phyloP scores from a whole-genome alignment of 2,329 filamentous ascomycete species.

The Trichoderma brevicompactum region DNA sequence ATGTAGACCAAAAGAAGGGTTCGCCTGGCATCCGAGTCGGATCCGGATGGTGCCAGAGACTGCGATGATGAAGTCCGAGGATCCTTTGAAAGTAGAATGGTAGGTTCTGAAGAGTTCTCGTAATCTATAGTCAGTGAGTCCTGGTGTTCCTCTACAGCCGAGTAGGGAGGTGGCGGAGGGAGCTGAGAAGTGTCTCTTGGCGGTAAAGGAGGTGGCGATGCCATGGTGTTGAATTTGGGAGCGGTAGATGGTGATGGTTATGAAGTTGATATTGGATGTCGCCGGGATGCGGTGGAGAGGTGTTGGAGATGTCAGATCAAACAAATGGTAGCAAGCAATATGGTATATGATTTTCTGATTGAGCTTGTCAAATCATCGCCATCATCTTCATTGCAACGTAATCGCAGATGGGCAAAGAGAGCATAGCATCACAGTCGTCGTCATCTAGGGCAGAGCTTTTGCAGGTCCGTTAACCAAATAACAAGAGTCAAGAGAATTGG shows the following conservation, averaged over 20 bases:
- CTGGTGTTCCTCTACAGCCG: conserved; percentile 1
- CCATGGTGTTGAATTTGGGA: conserved; percentile 3
- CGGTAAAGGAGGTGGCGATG: conserved; percentile 20
- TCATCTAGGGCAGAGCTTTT: background rate
- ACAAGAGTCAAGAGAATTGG: background rate
- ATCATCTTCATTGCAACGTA: background rate
- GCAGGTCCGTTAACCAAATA: background rate
- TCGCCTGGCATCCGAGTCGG: conserved; percentile 45
- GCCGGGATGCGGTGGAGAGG: background rate
- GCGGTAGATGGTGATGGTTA: background rate
- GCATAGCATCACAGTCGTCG: background rate
- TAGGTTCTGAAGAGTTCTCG: background rate
- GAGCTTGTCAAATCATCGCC: background rate
- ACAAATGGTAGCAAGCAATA: background rate
- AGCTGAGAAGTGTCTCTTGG: background rate
- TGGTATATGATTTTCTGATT: background rate
- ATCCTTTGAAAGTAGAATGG: conserved; percentile 38
- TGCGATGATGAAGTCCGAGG: conserved; percentile 56
- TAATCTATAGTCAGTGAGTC: background rate
- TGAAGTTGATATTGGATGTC: background rate
- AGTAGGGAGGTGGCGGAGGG: conserved; percentile 26
- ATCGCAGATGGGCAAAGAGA: background rate
- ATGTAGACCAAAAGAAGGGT: conserved; percentile 79
- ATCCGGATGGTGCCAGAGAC: conserved; percentile 44
- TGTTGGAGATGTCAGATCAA: background rate